These are phyloP conservation scores for Pseudocercospora macadamiae DNA, from an alignment of 2,329 filamentous ascomycete genomes.

Conservation along the genomic window DNA sequence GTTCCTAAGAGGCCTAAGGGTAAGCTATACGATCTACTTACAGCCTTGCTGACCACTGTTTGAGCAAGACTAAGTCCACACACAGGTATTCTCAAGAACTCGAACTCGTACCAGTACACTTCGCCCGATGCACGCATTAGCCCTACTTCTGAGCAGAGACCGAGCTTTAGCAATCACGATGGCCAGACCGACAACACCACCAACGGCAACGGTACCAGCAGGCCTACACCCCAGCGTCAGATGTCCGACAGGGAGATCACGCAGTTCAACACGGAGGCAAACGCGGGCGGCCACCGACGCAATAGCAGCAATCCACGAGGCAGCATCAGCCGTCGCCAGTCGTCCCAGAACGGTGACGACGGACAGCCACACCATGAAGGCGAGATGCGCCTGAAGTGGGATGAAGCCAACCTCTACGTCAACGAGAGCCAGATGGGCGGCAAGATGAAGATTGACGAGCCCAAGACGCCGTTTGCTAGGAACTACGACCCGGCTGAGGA, in stretches of 20 bases:
- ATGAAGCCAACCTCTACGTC: constrained; percentile 95
- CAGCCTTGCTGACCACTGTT: neutral
- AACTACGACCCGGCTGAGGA: constrained; percentile 91
- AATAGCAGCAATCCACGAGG: constrained; percentile 74
- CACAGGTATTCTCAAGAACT: constrained; percentile 92
- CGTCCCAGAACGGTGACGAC: constrained; percentile 43
- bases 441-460: constrained; percentile 99
- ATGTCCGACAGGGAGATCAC: constrained; percentile 83
- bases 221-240: constrained; percentile 52
- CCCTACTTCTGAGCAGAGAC: constrained; percentile 45
- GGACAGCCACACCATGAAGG: constrained; percentile 54
- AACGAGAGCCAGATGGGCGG: constrained; percentile 93
- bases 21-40: constrained; percentile 26
- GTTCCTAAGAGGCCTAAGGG: constrained; percentile 50
- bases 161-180: constrained; percentile 30
- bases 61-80: neutral
- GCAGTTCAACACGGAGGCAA: constrained; percentile 90
- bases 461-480: constrained; percentile 93
- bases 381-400: constrained; percentile 88
- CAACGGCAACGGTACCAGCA: too few species aligned
- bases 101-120: constrained; percentile 64
- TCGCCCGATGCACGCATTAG: constrained; percentile 51
- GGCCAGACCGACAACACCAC: constrained; percentile 39
- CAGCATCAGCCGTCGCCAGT: constrained; percentile 73
- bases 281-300: constrained; percentile 84